Evolutionary conservation across 768 basidiomycete genomes (phyloP), one percentile per base, ranked within the genome.

Genomic region (Leccinum uliginosum): DNA sequence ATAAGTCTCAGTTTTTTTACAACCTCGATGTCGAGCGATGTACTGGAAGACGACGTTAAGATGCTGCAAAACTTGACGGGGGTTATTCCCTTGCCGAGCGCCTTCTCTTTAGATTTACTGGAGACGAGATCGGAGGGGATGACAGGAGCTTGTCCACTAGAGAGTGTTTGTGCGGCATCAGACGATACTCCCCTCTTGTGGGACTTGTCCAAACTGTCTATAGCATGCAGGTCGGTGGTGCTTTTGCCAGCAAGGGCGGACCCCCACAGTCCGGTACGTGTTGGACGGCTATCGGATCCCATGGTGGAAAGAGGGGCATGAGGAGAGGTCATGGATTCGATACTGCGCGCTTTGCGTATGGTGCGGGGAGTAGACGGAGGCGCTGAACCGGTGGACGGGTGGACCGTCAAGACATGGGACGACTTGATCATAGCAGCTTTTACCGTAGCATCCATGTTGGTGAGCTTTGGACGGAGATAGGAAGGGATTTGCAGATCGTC

Each of bases 351-450:
- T 61, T 82, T 82, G 46, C 91, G 83, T 32, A 91, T 71, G 19
- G 81, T 74, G 49, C 80, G 79, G 26, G 86, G 82, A 4, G 83
- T 80, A 17, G 67, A 61, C 3, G 82, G 80, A 38, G 49, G 24
- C 4, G 17, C 45, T 47, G 70, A 63, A 32, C 46, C 67, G 26
- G 72, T 61, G 24, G 69, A 65, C 27, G 75, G 75, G 57, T 72
- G 77, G 8, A 76, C 70, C 19, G 79, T 73, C 69, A 90, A 75
- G 26, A 81, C 80, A 29, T 87, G 84, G 1, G 91, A 92, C 0
- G 91, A 91, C 67, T 90, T 92, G 55, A 96, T 76, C 90, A 96
- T 94, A 12, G 89, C 90, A 5, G 89, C 91, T 68, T 96, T 96
- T 50, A 96, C 89, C 1, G 87, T 84, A 0, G 85, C 74, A 55